Base-by-base conservation (phyloP, 179 eudicot species). In the Patellifolia procumbens region DNA sequence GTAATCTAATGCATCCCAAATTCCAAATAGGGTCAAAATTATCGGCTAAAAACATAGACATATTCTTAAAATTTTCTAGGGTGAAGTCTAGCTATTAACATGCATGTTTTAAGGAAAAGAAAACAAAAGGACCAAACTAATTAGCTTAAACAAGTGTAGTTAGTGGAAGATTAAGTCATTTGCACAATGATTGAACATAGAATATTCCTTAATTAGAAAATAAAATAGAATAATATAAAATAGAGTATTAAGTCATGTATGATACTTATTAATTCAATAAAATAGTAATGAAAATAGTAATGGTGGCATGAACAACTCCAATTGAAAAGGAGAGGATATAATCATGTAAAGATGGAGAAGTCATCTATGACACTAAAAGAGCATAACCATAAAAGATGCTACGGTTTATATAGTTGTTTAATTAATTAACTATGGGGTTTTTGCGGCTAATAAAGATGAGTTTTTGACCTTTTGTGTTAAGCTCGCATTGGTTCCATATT, bases 21-120 rank as follows among this genome's bases (percentile, higher is more conserved):
- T n/a, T n/a, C n/a, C n/a, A 32, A 29, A 73, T 17, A 46, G 19
- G 51, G 78, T 79, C 82, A 79, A 79, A 46, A 7, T 11, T 78
- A 15, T 22, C 24, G 74, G 70, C 35, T 67, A 24, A 49, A 52
- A 53, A 10, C n/a, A n/a, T n/a, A n/a, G n/a, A 56, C 39, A 64
- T 32, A 22, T 17, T 16, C 45, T 37, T 63, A 35, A 46, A 19
- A 35, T 55, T 77, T 8, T 70, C 46, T n/a, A 63, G 72, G 16
- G 11, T 24, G 48, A 58, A 31, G 71, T 64, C 66, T 15, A n/a
- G n/a, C n/a, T n/a, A 39, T 28, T 48, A 29, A 20, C 69, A 22
- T 31, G 67, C 16, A n/a, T n/a, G n/a, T 60, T 65, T 32, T 1
- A 22, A 59, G 63, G 51, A 15, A 62, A 42, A 60, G 53, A 60